Percentiles rank a stretch among this genome's conserved stretches.
These are phyloP conservation scores for Cyberlindnera maclurae DNA, from an alignment of 805 yeast species.

Conservation along the genomic window DNA sequence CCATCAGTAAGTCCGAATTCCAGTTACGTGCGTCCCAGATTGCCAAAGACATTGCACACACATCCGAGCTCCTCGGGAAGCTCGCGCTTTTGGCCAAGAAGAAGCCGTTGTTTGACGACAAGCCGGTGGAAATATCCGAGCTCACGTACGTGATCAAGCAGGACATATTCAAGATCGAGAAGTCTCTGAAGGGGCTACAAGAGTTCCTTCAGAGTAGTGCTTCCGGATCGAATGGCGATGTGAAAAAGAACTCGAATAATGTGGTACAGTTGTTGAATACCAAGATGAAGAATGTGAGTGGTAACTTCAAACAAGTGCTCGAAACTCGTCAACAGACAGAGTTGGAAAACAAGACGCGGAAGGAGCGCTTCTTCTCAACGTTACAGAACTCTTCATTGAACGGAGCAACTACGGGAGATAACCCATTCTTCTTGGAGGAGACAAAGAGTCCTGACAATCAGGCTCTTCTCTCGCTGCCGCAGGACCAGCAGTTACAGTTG, in stretches of 20 bases:
- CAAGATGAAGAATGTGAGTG: conserved; percentile 85
- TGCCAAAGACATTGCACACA: conserved; percentile 83
- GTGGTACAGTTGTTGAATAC: conserved; percentile 84
- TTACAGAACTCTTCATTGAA: conserved; percentile 16
- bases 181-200: conserved; percentile 57
- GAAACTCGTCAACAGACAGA: conserved; percentile 83
- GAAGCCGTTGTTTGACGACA: conserved; percentile 88
- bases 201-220: conserved; percentile 36
- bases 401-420: conserved; percentile 22
- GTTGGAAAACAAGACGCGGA: conserved; percentile 68
- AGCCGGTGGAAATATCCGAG: conserved; percentile 90
- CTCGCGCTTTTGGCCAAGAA: conserved; percentile 79
- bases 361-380: conserved; percentile 71
- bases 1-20: conserved; percentile 38
- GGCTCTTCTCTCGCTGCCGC: conserved; percentile 64
- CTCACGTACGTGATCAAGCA: conserved; percentile 75
- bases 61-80: conserved; percentile 73
- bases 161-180: conserved; percentile 76
- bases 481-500: conserved; percentile 73
- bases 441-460: conserved; percentile 3
- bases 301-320: conserved; percentile 84
- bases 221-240: conserved; percentile 36
- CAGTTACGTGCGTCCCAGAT: conserved; percentile 67
- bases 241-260: conserved; percentile 74
- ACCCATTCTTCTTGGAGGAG: conserved; percentile 31